phyloP scores from a whole-genome alignment of 345 rosid species.

The Salix dunnii region DNA sequence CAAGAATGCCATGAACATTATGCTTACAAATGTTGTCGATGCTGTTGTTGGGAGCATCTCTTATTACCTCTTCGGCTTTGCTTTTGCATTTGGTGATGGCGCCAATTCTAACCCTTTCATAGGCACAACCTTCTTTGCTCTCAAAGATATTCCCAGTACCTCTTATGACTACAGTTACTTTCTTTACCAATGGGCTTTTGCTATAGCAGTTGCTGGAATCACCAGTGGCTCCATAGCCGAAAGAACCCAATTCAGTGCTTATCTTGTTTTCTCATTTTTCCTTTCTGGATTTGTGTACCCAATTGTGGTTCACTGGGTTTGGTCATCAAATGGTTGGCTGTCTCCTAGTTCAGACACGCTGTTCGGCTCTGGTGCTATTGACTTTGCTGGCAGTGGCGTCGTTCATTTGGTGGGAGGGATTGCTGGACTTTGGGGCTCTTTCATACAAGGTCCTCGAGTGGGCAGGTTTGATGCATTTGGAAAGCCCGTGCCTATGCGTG shows the following conservation, averaged over 20 bases:
- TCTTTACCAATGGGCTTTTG: slow-evolving; percentile 70
- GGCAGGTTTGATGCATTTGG: slow-evolving; percentile 61
- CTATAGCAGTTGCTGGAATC: slow-evolving; percentile 62
- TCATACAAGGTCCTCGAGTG: slow-evolving; percentile 54
- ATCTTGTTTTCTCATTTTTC: slow-evolving; percentile 60
- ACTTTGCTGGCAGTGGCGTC: slow-evolving; percentile 60
- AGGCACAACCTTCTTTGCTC: slow-evolving; percentile 50
- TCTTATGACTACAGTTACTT: slow-evolving; percentile 48
- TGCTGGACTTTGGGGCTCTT: slow-evolving; percentile 56
- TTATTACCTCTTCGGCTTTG: slow-evolving; percentile 67
- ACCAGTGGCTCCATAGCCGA: slow-evolving; percentile 75
- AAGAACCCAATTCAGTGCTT: slow-evolving; percentile 68
- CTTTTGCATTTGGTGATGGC: slow-evolving; percentile 59
- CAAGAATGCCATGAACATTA: slow-evolving; percentile 64
- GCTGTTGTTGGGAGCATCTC: slow-evolving; percentile 70
- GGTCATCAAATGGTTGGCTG: slow-evolving; percentile 66
- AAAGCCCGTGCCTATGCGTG: slow-evolving; percentile 46
- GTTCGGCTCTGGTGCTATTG: slow-evolving; percentile 61
- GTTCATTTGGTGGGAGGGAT: slow-evolving; percentile 54
- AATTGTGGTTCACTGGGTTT: slow-evolving; percentile 56
- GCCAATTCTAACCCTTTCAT: slow-evolving; percentile 50
- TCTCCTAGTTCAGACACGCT: slow-evolving; percentile 33
- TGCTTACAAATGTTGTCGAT: slow-evolving; percentile 69
- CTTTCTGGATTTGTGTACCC: slow-evolving; percentile 63
- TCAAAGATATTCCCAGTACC: slow-evolving; percentile 37